Percentiles rank a stretch among this genome's conserved stretches.
These are phyloP conservation scores for Coemansia sp. DNA, from an alignment of 192 early-diverging fungal genomes.

Conservation along the genomic window DNA sequence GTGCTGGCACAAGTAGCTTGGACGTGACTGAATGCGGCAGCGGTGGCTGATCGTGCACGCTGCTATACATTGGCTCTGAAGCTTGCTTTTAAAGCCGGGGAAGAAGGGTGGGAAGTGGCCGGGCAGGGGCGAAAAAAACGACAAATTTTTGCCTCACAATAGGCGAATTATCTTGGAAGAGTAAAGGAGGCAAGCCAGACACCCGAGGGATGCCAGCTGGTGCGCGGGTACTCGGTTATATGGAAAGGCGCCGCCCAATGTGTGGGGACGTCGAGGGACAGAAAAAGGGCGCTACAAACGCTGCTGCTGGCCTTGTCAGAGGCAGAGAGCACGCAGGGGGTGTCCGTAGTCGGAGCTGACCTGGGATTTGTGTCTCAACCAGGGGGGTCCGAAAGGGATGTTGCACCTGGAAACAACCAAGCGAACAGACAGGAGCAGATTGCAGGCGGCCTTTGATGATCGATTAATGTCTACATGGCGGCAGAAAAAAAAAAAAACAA, in stretches of 20 bases:
- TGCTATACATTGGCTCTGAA: conserved; percentile 40
- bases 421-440: conserved; percentile 4
- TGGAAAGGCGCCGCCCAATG: background rate
- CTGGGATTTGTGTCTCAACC: background rate
- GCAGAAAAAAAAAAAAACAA: conserved; percentile 6
- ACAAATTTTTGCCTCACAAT: conserved; percentile 40
- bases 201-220: background rate
- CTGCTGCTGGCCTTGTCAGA: background rate
- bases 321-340: background rate
- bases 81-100: background rate
- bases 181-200: background rate
- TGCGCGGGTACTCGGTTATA: background rate
- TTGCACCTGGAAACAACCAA: background rate
- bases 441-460: conserved; percentile 10
- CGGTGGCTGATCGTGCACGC: conserved; percentile 49
- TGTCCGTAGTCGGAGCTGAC: background rate
- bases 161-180: background rate
- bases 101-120: conserved; percentile 5
- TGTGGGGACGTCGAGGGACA: background rate
- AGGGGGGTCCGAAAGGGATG: background rate
- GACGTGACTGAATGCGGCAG: conserved; percentile 44
- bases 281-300: background rate
- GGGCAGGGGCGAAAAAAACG: conserved; percentile 3
- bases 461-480: conserved; percentile 35
- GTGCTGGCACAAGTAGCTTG: conserved; percentile 23